Base-by-base conservation (phyloP, 805 yeast genomes). In the Kuraishia piskuri region DNA sequence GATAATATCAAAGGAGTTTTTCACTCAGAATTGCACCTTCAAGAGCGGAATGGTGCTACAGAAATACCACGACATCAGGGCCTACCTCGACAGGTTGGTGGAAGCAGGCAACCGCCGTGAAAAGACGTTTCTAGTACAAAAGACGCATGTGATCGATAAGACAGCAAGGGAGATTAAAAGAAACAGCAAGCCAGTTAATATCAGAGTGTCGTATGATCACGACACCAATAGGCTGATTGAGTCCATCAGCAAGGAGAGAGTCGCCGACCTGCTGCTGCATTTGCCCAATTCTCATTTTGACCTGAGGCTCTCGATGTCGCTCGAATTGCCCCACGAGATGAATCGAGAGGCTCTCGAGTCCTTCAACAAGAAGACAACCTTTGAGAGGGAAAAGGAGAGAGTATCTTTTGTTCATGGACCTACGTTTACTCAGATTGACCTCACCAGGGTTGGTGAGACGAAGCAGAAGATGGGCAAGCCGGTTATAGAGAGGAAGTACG, bases 221-320 rank as follows among this genome's bases (percentile, higher is more conserved):
- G 75, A 75, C 52, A 87, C 94, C 0, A 84, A 84, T 9, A 74
- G 95, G 59, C 70, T 75, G 19, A 82, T 83, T 51, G 83, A 82
- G 31, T 84, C 84, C 47, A 86, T 90, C 52, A 83, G 82, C 56
- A 90, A 90, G 63, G 78, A 80, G 59, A 75, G 92, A 53, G 70
- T 90, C n/a, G 79, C 89, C 1, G 90, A 86, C 63, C 67, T 91
- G 53, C 77, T 80, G 61, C 73, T 90, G 21, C 83, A 80, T 61
- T 78, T 86, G 53, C 97, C 97, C 3, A 84, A 87, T 57, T 80
- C 87, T 31, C 75, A 83, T 67, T 84, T 83, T 63, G 97, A 90
- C 68, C 73, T 85, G 59, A 77, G 96, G 59, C 71, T 90, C 40
- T 83, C 95, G 5, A 69, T 91, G 57, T 81, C 89, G 44, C 68